Conservation (phyloP, 2,329 filamentous ascomycete genomes). For the Hirsutella rhossiliensis region DNA sequence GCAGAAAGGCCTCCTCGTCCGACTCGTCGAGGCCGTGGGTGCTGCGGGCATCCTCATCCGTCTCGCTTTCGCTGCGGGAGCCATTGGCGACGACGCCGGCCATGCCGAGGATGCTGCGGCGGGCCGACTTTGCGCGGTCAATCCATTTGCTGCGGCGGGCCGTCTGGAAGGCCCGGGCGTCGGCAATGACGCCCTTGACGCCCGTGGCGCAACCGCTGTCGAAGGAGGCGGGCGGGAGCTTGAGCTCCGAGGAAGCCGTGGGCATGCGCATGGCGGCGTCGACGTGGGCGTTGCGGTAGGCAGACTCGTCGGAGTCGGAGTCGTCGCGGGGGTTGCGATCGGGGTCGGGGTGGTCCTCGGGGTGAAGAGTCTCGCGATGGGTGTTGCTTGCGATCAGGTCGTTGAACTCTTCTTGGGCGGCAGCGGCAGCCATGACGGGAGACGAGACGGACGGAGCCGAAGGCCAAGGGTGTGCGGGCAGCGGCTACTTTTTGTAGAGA, state of each 20-base stretch:
- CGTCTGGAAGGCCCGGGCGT: slow-evolving; percentile 65
- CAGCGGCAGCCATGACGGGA: slow-evolving; percentile 43
- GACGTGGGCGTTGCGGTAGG: slow-evolving; percentile 40
- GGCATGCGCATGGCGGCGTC: slow-evolving; percentile 56
- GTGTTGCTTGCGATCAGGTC: slow-evolving; percentile 46
- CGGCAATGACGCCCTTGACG: slow-evolving; percentile 78
- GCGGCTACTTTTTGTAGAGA: slow-evolving; percentile 1
- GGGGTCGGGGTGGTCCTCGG: slow-evolving; percentile 44
- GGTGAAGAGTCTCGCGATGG: slow-evolving; percentile 33
- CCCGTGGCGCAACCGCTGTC: slow-evolving; percentile 63
- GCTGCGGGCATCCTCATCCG: slow-evolving; percentile 29
- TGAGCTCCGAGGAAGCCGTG: slow-evolving; percentile 36
- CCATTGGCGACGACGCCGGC: slow-evolving; percentile 14
- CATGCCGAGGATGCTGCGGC: slow-evolving; percentile 42
- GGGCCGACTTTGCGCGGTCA: slow-evolving; percentile 37
- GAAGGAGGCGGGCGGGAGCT: slow-evolving; percentile 49
- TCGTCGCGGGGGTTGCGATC: slow-evolving; percentile 37
- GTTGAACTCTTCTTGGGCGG: slow-evolving; percentile 58
- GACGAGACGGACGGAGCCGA: neutral
- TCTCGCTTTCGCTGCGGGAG: slow-evolving; percentile 31
- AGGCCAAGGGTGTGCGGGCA: neutral
- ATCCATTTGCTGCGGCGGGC: slow-evolving; percentile 46
- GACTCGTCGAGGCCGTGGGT: slow-evolving; percentile 46
- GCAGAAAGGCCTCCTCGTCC: slow-evolving; percentile 72
- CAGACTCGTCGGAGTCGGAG: slow-evolving; percentile 45